Base-by-base conservation (phyloP, 257 asterid genomes). In the Craterostigma plantagineum region DNA sequence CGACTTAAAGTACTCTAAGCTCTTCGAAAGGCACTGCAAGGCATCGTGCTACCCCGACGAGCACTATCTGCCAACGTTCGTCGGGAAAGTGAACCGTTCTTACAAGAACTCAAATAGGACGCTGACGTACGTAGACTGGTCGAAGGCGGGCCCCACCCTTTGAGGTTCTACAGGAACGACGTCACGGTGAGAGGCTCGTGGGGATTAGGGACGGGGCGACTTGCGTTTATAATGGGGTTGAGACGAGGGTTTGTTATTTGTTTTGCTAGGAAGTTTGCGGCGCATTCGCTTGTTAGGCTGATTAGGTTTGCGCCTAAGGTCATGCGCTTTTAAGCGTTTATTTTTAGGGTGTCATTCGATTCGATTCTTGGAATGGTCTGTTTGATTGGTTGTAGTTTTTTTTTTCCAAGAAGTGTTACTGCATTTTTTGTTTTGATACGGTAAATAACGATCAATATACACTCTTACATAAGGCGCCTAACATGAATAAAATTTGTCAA, bases 71-170 rank as follows among this genome's bases (percentile, higher is more conserved):
- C 92, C 98, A 0, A 82, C 95, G 3, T 55, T 82, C 7, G 73
- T 82, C 50, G 51, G 18, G 66, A 52, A 62, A 51, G 70, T 64
- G 15, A 72, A 58, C 7, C 70, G 60, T 4, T 44, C 5, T 42
- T 6, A 23, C 30, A 63, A 45, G 56, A 82, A 72, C 40, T 43
- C 92, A 0, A 71, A 62, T 40, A 51, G 92, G 52, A 63, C 71
- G 3, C 50, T 87, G 69, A 82, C 98, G 1, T 72, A 68, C 75
- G 98, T 74, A 0, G 83, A 87, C 47, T 87, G 95, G 98, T 67
- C 93, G 8, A 64, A 61, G 37, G 93, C 4, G 92, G 95, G 45
- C 85, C 92, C 11, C 98, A 87, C 49, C 95, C 98, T 0, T 27
- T 69, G 13, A 62, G 61, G 42, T 82, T 54, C 34, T 40, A 52